Evolutionary conservation across 257 asterid species (phyloP).

Genomic region (Cinchona pubescens): DNA sequence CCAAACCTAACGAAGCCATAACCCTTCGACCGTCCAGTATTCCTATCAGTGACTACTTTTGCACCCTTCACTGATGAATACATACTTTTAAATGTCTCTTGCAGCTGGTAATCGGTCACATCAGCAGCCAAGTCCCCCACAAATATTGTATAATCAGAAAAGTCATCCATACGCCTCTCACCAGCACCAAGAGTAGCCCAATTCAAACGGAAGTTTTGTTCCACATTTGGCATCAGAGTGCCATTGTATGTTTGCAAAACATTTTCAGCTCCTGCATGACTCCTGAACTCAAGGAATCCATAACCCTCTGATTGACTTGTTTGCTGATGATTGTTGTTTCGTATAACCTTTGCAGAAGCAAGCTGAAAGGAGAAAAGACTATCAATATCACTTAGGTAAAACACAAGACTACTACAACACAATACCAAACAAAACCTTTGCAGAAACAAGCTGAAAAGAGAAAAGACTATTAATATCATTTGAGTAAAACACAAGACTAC

Average conservation of each 20-base stretch:
- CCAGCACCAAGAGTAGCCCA: slow-evolving; percentile 88
- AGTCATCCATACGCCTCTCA: slow-evolving; percentile 65
- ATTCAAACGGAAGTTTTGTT: slow-evolving; percentile 62
- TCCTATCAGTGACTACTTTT: slow-evolving; percentile 74
- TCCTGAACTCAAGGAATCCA: slow-evolving; percentile 79
- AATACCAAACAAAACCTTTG: slow-evolving; percentile 70
- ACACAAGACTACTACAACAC: neutral
- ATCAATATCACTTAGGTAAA: neutral
- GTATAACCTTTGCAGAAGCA: slow-evolving; percentile 55
- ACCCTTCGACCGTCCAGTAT: slow-evolving; percentile 84
- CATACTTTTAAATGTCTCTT: slow-evolving; percentile 60
- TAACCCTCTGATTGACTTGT: slow-evolving; percentile 75
- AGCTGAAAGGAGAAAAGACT: slow-evolving; percentile 40
- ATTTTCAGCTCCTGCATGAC: slow-evolving; percentile 63
- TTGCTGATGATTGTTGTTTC: no score
- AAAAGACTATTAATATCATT: neutral
- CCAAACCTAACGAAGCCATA: slow-evolving; percentile 82
- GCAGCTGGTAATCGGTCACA: slow-evolving; percentile 65
- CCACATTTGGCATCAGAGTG: slow-evolving; percentile 60
- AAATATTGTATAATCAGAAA: slow-evolving; percentile 71
- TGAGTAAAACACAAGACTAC: neutral
- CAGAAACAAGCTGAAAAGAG: slow-evolving; percentile 52
- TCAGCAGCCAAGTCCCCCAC: slow-evolving; percentile 94
- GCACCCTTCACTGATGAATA: slow-evolving; percentile 80
- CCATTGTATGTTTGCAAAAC: slow-evolving; percentile 66